These are phyloP conservation scores for Botrytis squamosa DNA, from an alignment of 2,329 filamentous ascomycete species.

Conservation along the genomic window DNA sequence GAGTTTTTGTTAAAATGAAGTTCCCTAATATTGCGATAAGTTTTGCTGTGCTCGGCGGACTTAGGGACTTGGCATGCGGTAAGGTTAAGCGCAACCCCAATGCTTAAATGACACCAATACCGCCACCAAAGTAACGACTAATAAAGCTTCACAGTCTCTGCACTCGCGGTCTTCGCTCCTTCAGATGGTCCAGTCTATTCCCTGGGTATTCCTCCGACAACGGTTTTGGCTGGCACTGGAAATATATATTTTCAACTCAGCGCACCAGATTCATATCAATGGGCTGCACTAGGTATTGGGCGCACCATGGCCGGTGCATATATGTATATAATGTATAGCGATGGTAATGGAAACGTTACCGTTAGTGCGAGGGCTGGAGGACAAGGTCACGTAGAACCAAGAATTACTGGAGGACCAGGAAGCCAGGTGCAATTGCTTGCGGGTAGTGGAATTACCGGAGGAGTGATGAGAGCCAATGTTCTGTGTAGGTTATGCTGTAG, in stretches of 20 bases:
- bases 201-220: slow-evolving; percentile 28
- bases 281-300: slow-evolving; percentile 57
- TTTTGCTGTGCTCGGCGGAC: background rate
- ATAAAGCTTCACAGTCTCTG: background rate
- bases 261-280: slow-evolving; percentile 52
- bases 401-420: slow-evolving; percentile 40
- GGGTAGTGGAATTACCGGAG: slow-evolving; percentile 52
- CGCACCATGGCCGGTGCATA: slow-evolving; percentile 53
- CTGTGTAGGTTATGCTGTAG: slow-evolving; percentile 42
- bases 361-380: slow-evolving; percentile 50
- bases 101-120: background rate
- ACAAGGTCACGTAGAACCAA: slow-evolving; percentile 46
- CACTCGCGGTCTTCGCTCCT: background rate
- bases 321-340: slow-evolving; percentile 59
- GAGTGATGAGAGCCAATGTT: slow-evolving; percentile 56
- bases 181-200: slow-evolving; percentile 28
- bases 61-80: background rate
- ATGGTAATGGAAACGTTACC: slow-evolving; percentile 52
- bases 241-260: slow-evolving; percentile 58
- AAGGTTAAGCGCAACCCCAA: background rate
- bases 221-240: slow-evolving; percentile 39
- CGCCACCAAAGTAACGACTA: background rate
- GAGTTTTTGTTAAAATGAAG: slow-evolving; percentile 1
- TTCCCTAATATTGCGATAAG: background rate
- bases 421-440: slow-evolving; percentile 49